Percentiles rank a stretch among this genome's conserved stretches.
These are phyloP conservation scores for Diaporthe sp. DNA, from an alignment of 2,329 filamentous ascomycete species.

Conservation along the genomic window DNA sequence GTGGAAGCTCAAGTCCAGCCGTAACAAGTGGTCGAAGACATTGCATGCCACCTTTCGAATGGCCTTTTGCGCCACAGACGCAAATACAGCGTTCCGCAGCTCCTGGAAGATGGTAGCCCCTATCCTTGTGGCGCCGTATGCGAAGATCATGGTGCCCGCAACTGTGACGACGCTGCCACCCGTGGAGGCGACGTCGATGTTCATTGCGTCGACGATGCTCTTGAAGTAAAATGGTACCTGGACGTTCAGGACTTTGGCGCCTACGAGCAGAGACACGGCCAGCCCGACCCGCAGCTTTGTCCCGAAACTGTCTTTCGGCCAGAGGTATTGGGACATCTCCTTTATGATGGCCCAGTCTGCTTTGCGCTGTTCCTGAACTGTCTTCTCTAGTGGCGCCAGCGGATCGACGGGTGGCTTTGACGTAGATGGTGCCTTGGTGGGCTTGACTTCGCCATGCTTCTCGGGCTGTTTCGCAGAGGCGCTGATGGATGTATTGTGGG, in stretches of 20 bases:
- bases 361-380: constrained; percentile 88
- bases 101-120: constrained; percentile 93
- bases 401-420: constrained; percentile 53
- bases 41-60: constrained; percentile 91
- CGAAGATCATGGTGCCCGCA: constrained; percentile 92
- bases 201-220: constrained; percentile 97
- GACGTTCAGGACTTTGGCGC: constrained; percentile 95
- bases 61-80: constrained; percentile 95
- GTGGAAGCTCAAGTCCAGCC: constrained; percentile 93
- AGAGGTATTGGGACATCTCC: constrained; percentile 95
- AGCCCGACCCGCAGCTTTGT: constrained; percentile 88
- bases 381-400: constrained; percentile 73
- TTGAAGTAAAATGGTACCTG: constrained; percentile 99
- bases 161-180: constrained; percentile 92
- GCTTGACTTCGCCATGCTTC: neutral
- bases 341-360: constrained; percentile 99
- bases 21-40: constrained; percentile 90
- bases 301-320: constrained; percentile 88
- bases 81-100: constrained; percentile 94
- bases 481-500: neutral
- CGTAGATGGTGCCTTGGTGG: neutral
- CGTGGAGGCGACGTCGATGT: constrained; percentile 86
- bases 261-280: constrained; percentile 84
- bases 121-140: constrained; percentile 89
- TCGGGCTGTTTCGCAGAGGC: neutral